phyloP scores from a whole-genome alignment of 2,329 filamentous ascomycete species.

The Colletotrichum liaoningense region DNA sequence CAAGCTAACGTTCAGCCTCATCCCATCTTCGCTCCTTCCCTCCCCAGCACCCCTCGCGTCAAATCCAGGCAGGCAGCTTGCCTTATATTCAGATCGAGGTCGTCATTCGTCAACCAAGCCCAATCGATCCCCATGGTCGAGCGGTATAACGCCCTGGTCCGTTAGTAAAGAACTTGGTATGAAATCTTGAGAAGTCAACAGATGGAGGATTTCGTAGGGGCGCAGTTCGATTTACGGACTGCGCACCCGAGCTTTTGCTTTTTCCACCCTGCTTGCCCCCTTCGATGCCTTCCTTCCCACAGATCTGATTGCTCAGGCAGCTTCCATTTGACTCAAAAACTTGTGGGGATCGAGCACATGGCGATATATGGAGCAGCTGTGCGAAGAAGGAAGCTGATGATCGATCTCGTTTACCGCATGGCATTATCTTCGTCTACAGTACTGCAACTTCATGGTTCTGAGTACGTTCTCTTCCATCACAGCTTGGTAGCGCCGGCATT shows the following conservation, averaged over 20 bases:
- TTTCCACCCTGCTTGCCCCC: not conserved
- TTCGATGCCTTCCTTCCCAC: not conserved
- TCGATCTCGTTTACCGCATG: not conserved
- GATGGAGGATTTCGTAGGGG: constrained; percentile 3
- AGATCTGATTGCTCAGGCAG: not conserved
- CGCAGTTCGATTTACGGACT: not conserved
- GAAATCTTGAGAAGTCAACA: not conserved
- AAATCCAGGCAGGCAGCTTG: not conserved
- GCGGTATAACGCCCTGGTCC: constrained; percentile 10
- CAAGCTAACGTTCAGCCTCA: not conserved
- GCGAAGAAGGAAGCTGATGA: not conserved
- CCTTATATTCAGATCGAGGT: not conserved
- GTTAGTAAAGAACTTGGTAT: constrained; percentile 22
- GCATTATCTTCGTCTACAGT: not conserved
- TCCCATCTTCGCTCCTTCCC: not conserved
- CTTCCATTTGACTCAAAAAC: no score
- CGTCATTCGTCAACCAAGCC: not conserved
- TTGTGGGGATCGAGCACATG: not conserved
- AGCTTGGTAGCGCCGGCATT: constrained; percentile 50
- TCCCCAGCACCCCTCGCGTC: not conserved
- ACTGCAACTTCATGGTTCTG: no score
- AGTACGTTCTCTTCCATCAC: constrained; percentile 39
- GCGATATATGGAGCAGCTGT: not conserved
- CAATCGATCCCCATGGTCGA: not conserved
- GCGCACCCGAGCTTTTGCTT: constrained; percentile 5